Conservation (phyloP, 352 stramenopile species). For the Pelagophyceae sp. region DNA sequence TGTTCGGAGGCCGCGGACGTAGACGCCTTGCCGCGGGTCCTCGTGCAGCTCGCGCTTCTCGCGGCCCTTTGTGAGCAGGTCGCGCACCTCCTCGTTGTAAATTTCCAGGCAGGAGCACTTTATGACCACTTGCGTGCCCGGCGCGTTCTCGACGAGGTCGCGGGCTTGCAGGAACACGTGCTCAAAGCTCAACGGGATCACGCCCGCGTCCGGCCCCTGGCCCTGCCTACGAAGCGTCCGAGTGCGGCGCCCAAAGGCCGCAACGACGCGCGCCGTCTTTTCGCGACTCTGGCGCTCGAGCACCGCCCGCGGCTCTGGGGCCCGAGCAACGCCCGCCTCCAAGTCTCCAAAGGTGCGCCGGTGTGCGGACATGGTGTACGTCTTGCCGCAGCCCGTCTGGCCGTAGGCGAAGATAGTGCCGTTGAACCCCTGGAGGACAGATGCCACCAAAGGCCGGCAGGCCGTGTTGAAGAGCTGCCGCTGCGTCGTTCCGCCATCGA, state of each 20-base stretch:
- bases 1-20: conserved; percentile 71
- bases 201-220: neutral
- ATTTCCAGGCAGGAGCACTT: conserved; percentile 92
- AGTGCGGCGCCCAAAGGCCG: no score
- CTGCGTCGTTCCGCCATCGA: conserved; percentile 17
- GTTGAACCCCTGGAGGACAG: conserved; percentile 36
- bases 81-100: conserved; percentile 94
- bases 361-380: conserved; percentile 32
- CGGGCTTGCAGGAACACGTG: conserved; percentile 44
- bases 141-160: conserved; percentile 32
- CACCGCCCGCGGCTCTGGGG: no score
- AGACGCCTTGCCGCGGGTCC: conserved; percentile 71
- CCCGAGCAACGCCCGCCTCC: no score
- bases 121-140: no score
- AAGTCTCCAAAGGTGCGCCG: no score
- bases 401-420: conserved; percentile 34
- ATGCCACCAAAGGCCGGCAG: conserved; percentile 32
- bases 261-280: no score
- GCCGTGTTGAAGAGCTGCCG: conserved; percentile 34
- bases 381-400: conserved; percentile 40
- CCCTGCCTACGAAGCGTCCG: no score
- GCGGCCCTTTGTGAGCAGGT: conserved; percentile 71
- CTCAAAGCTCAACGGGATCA: conserved; percentile 38
- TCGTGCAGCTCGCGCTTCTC: conserved; percentile 75
- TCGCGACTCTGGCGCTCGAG: no score